Evolutionary conservation across 2,329 filamentous ascomycete species (phyloP).

Genomic region (Trichoderma citrinoviride): DNA sequence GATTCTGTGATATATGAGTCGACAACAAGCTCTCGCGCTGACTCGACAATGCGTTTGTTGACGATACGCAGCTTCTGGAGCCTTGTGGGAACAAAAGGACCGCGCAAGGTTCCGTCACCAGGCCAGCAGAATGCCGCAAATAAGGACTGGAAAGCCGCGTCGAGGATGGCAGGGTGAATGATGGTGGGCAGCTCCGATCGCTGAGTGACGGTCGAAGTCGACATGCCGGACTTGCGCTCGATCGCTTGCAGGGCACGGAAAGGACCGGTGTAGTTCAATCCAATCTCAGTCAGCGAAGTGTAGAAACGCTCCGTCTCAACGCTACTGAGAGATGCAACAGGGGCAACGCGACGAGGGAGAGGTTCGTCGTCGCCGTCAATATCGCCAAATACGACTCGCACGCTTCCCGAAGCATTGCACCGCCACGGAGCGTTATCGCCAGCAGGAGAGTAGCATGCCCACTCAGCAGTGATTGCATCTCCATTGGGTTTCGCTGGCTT

Average conservation of each 20-base stretch:
- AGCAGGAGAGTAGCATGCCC: slow-evolving; percentile 18
- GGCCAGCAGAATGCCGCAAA: not conserved
- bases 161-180: not conserved
- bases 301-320: slow-evolving; percentile 27
- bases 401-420: not conserved
- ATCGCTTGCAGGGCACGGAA: slow-evolving; percentile 24
- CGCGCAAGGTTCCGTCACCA: not conserved
- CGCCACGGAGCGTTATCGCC: not conserved
- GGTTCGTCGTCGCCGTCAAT: not conserved
- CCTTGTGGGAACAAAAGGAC: not conserved
- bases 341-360: not conserved
- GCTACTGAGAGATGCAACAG: not conserved
- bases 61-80: not conserved
- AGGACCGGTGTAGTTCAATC: slow-evolving; percentile 24
- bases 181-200: not conserved
- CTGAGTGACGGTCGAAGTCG: not conserved
- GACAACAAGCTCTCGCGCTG: not conserved
- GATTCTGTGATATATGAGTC: not conserved
- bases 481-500: not conserved
- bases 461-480: not conserved
- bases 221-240: not conserved
- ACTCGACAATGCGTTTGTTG: not conserved
- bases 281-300: slow-evolving; percentile 23
- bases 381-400: not conserved
- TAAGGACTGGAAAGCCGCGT: not conserved